Evolutionary conservation across 371 early-diverging fungal species (phyloP), one percentile per base, ranked within the genome.

Genomic region (Syncephalastrum contaminatum): DNA sequence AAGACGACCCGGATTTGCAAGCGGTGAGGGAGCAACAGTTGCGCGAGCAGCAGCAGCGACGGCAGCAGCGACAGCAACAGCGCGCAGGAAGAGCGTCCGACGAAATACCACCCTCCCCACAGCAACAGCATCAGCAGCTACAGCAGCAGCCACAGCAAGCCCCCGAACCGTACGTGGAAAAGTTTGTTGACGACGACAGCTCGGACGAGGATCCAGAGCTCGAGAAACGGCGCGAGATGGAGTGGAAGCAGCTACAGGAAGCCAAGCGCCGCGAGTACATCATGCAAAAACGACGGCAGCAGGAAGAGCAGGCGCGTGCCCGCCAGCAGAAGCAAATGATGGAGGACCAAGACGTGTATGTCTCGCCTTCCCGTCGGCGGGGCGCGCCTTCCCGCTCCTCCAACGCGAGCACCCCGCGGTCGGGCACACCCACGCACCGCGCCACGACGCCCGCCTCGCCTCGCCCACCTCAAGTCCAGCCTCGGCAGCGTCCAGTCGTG

Each of bases 331-430:
- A 46, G 16, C 62, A 60, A 18, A 59, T 70, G 22, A 63, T 56
- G 8, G 46, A 56, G 24, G 51, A 54, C 30, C 53, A 73, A 63
- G 60, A 75, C 27, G 64, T 65, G 0, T 84, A 84, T 60, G 73
- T 84, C 0, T 84, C 85, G 2, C 81, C 85, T 0, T 78, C 85
- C 3, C 64, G 85, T 24, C 73, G 81, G 59, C 62, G 80, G 25
- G 58, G 52, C 63, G 58, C 41, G 60, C 54, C 54, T 4, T 27
- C 51, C 16, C 50, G 39, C 36, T 43, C 22, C 13, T 40, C 25
- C 18, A 51, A 30, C 20, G 40, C 59, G 19, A 44, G 27, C 12
- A 30, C 53, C 15, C 20, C 48, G n/a, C 47, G 44, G 4, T 12
- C 22, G 15, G 30, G 40, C 13, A 41, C 46, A 7, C 4, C 56